Evolutionary conservation across 2,329 filamentous ascomycete species (phyloP), one percentile per base, ranked within the genome.

Genomic region (Plenodomus tracheiphilus): DNA sequence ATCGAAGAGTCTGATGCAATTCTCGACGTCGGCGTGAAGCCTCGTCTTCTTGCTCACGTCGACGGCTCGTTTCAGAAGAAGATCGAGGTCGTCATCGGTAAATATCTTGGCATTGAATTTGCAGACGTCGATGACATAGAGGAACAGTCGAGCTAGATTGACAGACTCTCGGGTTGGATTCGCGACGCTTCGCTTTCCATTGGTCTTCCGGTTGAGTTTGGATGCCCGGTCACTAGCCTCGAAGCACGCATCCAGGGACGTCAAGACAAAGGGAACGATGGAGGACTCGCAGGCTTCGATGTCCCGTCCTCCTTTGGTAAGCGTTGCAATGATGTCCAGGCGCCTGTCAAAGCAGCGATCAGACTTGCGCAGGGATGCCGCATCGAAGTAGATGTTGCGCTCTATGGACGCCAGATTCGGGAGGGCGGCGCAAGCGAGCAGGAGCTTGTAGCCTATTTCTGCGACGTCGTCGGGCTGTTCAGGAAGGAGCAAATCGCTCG

Each of bases 21-120:
- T 81, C 43, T 78, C 79, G 49, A 92, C 77, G 61, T 92, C 88
- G 21, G 81, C 79, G 41, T 84, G 77, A 22, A 81, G 77, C 41
- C 79, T 85, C 1, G 88, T 91, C 58, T 80, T 83, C 68, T 84
- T 81, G 70, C 87, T 90, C 39, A 91, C 88, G 44, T 77, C 72
- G 39, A 90, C 76, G 8, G 89, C 73, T 11, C 79, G 79, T 47
- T 83, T 79, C 47, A 92, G 81, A 44, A 91, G 72, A 3, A 77
- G 75, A 43, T 79, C 79, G 17, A 88, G 77, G 39, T 86, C 82
- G 25, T 78, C 72, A 54, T 88, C 85, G 54, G 81, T 80, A 19
- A 87, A 84, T 25, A 84, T 79, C 57, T 85, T 87, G 68, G 85
- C 87, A 66, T 86, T 89, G 76, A 89, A 91, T 65, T 89, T 90